Evolutionary conservation across 179 eudicot genomes (phyloP), one percentile per base, ranked within the genome.

Genomic region (Carnegiea gigantea): DNA sequence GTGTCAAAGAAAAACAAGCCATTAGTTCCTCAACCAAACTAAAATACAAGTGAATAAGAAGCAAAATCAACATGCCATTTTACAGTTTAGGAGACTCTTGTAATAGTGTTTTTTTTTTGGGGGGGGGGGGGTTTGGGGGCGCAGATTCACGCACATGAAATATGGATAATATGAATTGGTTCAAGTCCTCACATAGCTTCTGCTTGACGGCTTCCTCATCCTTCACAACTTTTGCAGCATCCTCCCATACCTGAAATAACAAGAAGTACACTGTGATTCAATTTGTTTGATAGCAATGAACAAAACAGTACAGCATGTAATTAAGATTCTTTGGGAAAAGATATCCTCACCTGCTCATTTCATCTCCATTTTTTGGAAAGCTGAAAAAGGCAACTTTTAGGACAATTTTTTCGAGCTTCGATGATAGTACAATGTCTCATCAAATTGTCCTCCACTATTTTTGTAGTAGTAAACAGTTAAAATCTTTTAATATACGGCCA

Each of bases 161-260:
- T 3, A 67, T 12, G 73, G 53, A 54, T 53, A 17, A 49, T 87
- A 96, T 97, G 92, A 96, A 87, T 79, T 85, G 87, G 79, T 91
- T 94, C 81, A 96, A 88, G 91, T 96, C 97, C 53, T 94, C 97
- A 84, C 98, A 96, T 82, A 96, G 92, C 86, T 87, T 88, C 88
- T 94, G 96, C 87, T 96, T 96, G 18, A 90, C 68, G 28, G 88
- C 93, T 91, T 92, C 98, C 89, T 96, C 97, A 79, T 96, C 97
- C 88, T 90, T 88, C 62, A 96, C 93, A 79, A 81, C 95, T 79
- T 94, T 86, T 64, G 87, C 84, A 76, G 99, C 97, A 82, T 87
- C 93, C 88, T 96, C 98, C 97, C 93, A 94, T 79, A 86, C 95
- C 99, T 92, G 79, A 77, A 77, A 51, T 51, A 13, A 59, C n/a